These are phyloP conservation scores for Crucibulum cyathiforme DNA, from an alignment of 1,284 basidiomycete species.

Conservation along the genomic window DNA sequence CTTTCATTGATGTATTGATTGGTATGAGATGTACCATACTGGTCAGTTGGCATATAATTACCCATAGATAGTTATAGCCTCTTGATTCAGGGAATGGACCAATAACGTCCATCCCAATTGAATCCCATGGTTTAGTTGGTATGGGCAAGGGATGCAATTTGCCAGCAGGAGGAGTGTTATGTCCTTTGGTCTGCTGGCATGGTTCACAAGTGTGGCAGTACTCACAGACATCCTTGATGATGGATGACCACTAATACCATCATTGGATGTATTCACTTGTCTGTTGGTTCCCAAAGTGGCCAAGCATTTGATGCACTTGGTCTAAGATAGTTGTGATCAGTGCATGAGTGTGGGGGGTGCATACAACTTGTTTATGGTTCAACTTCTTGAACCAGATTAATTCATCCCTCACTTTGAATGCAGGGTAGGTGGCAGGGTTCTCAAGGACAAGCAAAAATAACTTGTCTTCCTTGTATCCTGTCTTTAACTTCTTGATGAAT, in stretches of 20 bases:
- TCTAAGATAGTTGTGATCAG: slow-evolving; percentile 20
- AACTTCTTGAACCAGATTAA: not conserved
- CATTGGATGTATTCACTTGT: slow-evolving; percentile 32
- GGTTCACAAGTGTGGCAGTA: slow-evolving; percentile 35
- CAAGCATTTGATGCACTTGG: slow-evolving; percentile 28
- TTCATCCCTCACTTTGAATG: not conserved
- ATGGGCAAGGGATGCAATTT: slow-evolving; percentile 34
- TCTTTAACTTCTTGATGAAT: not conserved
- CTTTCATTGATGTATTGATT: slow-evolving; percentile 27
- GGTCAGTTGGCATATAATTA: slow-evolving; percentile 39
- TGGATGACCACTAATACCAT: slow-evolving; percentile 43
- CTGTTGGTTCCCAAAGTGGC: slow-evolving; percentile 29
- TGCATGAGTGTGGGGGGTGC: not conserved
- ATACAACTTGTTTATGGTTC: not conserved
- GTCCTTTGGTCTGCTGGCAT: slow-evolving; percentile 31
- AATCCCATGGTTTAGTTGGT: slow-evolving; percentile 36
- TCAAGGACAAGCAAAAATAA: not conserved
- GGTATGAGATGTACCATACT: slow-evolving; percentile 43
- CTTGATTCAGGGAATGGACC: slow-evolving; percentile 39
- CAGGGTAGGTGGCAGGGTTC: not conserved
- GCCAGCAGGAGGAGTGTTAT: slow-evolving; percentile 24
- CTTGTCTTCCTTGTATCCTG: not conserved
- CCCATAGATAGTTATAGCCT: slow-evolving; percentile 37
- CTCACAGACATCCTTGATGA: slow-evolving; percentile 17
- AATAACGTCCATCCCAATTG: slow-evolving; percentile 44